phyloP scores from a whole-genome alignment of 192 early-diverging fungal species.

The Rhizophagus prolifer region DNA sequence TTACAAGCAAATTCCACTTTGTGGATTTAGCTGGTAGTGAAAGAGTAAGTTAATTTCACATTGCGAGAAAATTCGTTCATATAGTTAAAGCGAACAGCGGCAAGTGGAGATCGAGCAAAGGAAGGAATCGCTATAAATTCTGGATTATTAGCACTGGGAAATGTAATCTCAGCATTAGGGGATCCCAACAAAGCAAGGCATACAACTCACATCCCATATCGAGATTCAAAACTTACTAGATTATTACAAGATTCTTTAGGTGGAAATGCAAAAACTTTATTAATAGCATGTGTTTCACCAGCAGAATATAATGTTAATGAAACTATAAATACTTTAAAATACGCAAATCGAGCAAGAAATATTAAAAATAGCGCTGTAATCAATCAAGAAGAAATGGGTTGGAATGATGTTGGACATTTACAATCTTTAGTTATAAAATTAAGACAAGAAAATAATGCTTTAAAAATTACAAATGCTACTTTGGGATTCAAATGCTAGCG shows the following conservation, averaged over 20 bases:
- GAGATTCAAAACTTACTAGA: slow-evolving; percentile 94
- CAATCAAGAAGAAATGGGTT: slow-evolving; percentile 68
- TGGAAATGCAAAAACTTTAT: slow-evolving; percentile 89
- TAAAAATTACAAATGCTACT: slow-evolving; percentile 33
- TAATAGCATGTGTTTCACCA: slow-evolving; percentile 92
- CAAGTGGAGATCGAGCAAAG: slow-evolving; percentile 86
- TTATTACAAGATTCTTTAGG: slow-evolving; percentile 95
- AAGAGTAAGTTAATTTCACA: slow-evolving; percentile 46
- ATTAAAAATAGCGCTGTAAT: slow-evolving; percentile 89
- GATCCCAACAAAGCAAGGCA: slow-evolving; percentile 57
- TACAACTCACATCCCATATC: slow-evolving; percentile 83
- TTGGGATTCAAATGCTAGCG: background rate
- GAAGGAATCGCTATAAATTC: slow-evolving; percentile 98
- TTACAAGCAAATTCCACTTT: slow-evolving; percentile 94
- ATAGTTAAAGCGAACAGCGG: slow-evolving; percentile 86
- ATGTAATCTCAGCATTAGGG: slow-evolving; percentile 94
- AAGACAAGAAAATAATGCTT: slow-evolving; percentile 50
- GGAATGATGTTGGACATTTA: slow-evolving; percentile 62
- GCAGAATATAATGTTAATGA: slow-evolving; percentile 84
- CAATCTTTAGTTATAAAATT: slow-evolving; percentile 62
- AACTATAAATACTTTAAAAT: slow-evolving; percentile 93
- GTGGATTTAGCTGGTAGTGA: slow-evolving; percentile 98
- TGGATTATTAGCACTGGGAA: slow-evolving; percentile 91
- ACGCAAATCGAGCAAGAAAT: slow-evolving; percentile 93
- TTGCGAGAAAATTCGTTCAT: too few relatives aligned